These are phyloP conservation scores for Pyricularia grisea DNA, from an alignment of 2,329 filamentous ascomycete genomes.

Conservation along the genomic window DNA sequence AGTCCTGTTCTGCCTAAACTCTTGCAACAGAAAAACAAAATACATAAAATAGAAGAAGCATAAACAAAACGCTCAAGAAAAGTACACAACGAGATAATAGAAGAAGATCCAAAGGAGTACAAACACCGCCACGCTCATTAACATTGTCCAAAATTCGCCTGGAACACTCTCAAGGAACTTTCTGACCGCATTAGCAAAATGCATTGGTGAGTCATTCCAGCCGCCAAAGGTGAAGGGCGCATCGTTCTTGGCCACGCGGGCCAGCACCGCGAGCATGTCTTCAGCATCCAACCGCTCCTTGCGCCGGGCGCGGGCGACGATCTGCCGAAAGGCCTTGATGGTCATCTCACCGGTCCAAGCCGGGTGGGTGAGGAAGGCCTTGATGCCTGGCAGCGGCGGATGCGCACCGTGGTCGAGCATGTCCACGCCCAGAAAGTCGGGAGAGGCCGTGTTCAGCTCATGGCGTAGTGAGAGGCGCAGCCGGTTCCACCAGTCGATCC, in stretches of 20 bases:
- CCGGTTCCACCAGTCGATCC: not conserved
- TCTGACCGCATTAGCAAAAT: not conserved
- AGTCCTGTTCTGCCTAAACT: no score
- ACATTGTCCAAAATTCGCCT: not conserved
- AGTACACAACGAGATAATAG: no score
- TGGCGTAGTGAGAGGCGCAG: not conserved
- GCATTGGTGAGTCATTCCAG: not conserved
- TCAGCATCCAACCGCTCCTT: not conserved
- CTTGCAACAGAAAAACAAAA: no score
- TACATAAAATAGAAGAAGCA: not conserved
- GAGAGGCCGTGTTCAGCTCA: not conserved
- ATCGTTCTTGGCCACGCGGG: not conserved
- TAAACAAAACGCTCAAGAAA: not conserved
- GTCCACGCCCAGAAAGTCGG: not conserved
- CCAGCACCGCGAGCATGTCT: not conserved
- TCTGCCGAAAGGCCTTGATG: not conserved
- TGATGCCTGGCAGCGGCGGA: not conserved
- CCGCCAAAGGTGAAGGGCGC: not conserved
- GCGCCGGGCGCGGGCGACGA: not conserved
- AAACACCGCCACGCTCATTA: no score
- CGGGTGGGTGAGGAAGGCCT: not conserved
- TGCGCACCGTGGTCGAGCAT: not conserved
- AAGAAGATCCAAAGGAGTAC: no score
- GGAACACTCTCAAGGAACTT: not conserved
- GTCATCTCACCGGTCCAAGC: not conserved